Evolutionary conservation across 1,139 yeast genomes (phyloP), one percentile per base, ranked within the genome.

Genomic region (Candida neerlandica): DNA sequence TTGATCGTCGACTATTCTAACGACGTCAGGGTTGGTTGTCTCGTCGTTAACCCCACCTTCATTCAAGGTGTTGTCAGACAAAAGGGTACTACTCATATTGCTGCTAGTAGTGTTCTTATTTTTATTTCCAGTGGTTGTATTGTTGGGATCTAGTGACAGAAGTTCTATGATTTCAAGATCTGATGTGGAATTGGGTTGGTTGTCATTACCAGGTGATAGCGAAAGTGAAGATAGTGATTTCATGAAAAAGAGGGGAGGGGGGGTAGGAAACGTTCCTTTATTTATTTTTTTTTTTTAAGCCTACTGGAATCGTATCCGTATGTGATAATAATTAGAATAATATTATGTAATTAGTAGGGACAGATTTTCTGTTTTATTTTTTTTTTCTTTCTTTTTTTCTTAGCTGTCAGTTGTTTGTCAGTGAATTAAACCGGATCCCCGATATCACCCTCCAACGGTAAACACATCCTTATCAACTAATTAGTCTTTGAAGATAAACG

Each of bases 91-190:
- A 23, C 41, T 37, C 29, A 21, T 37, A 19, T 10, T 37, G 29
- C 23, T 35, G 18, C 7, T 35, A 12, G 15, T 6, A 30, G 33
- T 30, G 11, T 5, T 30, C n/a, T 5, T 30, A 12, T 37, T n/a
- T 21, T 29, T 37, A 14, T 6, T 14, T 37, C 30, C 21, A 37
- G 41, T 4, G 14, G 6, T 18, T 21, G 29, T 7, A 21, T 37
- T 19, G 14, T 18, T 21, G 14, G 26, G 12, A 37, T 37, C 41
- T 37, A 37, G 21, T 21, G 41, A n/a, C 21, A 21, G 41, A 23
- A 37, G 41, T 37, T 37, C 41, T 11, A 37, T 37, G 11, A n/a
- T 12, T n/a, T 37, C 41, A 12, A 35, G 23, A 21, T 35, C 40
- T 12, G 40, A 35, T 18, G 18, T 21, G 29, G 41, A 37, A 19